Evolutionary conservation across 108 stramenopile species (phyloP), one percentile per base, ranked within the genome.

Genomic region (Ochromonas danica): DNA sequence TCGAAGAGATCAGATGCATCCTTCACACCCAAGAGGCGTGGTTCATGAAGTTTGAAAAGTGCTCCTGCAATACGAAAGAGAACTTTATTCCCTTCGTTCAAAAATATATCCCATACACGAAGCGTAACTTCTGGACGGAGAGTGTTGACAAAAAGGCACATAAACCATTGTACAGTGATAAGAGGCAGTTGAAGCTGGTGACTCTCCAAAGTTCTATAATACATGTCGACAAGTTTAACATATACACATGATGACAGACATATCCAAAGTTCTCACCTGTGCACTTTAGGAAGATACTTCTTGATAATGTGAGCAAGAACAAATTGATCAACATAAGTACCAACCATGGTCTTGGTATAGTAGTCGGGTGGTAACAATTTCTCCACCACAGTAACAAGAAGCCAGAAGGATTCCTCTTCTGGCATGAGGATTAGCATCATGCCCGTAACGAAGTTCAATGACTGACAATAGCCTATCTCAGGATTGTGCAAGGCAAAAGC

Each of bases 401-500:
- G 35, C 85, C 85, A 86, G 57, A 86, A 86, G 25, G 83, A 80
- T n/a, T 81, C 39, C 10, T 86, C 82, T 40, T 83, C 82, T 33
- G 82, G 79, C 83, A 82, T 70, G 39, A 77, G 33, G 3, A 81
- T 36, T 45, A 86, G 60, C 1, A 83, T 42, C 33, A 82, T 30
- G n/a, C 75, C 85, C 1, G 82, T 82, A 10, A 86, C 51, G 28
- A 86, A 83, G 51, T 86, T 86, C 51, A 86, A 39, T 38, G 70
- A 61, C 27, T 86, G 85, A 39, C 82, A 83, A 82, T 86, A 86
- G 1, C 83, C 85, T 17, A 86, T 51, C 33, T 39, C 80, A 2
- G 61, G 71, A 40, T 83, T 83, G 25, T 80, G 79, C 2, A 80
- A 39, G n/a, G 75, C 74, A 67, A 74, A 81, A 1, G 85, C 85